Base-by-base conservation (phyloP, 139 green algal species). In the Coelastrella sp. region DNA sequence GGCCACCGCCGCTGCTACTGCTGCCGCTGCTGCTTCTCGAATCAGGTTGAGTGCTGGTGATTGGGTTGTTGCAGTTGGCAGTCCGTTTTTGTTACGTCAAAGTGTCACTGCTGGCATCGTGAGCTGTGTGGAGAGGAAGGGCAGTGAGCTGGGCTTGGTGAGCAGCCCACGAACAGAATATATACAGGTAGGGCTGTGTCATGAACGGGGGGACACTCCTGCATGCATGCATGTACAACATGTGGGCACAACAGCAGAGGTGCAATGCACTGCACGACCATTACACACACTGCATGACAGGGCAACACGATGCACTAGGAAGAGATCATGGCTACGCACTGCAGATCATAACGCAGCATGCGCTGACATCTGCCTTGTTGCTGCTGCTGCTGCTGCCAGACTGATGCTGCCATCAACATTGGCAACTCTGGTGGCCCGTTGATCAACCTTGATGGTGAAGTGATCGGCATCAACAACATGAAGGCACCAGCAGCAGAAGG, bases 51-150 rank as follows among this genome's bases (percentile, higher is more conserved):
- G 91, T 15, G 91, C 92, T 25, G 94, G 94, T 7, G 92, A 96
- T 85, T 97, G 92, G 92, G 92, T 97, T 27, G 85, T 96, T 35
- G 94, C 94, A 8, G 89, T 97, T 76, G 94, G 94, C 68, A 91
- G 72, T 69, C 94, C 94, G 5, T 89, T 96, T 74, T 89, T 94
- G 84, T 88, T 97, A 53, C 88, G 91, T 40, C 95, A 96, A 86
- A 93, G 57, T 64, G 93, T 96, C 13, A 95, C 93, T 1, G 92
- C 92, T 0, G 93, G 94, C 67, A 95, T 96, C 75, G 85, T 96
- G 23, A 89, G 69, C 38, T 95, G 91, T 69, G 92, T 96, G 25
- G 92, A 95, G 77, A 87, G 94, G 30, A 93, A 95, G 88, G 91
- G 87, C 34, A 86, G 80, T 13, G 94, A 97, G 84, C 88, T 97